Conservation (phyloP, 139 green algal genomes). For the Pleodorina starrii region DNA sequence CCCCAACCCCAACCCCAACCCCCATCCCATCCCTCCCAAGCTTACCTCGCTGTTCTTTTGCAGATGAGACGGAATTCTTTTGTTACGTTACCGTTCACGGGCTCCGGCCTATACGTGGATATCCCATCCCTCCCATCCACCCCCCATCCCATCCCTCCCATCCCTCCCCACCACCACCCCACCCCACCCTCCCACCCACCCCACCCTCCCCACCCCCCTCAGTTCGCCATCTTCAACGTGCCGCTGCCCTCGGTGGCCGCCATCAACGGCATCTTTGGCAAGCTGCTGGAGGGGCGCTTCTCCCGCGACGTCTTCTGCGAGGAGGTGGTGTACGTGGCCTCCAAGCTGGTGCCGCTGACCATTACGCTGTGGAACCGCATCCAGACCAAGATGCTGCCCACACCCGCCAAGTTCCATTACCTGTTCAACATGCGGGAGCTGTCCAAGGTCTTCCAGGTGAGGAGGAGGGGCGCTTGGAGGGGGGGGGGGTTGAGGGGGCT, state of each 20-base stretch:
- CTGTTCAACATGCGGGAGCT: constrained; percentile 97
- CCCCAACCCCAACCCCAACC: too few relatives aligned
- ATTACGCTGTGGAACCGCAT: constrained; percentile 87
- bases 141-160: too few relatives aligned
- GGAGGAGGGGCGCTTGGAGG: too few relatives aligned
- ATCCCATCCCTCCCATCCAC: too few relatives aligned
- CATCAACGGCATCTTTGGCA: constrained; percentile 95
- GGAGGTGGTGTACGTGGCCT: constrained; percentile 76
- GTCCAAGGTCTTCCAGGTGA: constrained; percentile 87
- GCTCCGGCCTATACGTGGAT: too few relatives aligned
- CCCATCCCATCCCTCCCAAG: too few relatives aligned
- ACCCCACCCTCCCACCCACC: too few relatives aligned
- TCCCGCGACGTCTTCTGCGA: constrained; percentile 69
- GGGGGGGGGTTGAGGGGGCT: too few relatives aligned
- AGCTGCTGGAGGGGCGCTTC: constrained; percentile 85
- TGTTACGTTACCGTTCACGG: too few relatives aligned
- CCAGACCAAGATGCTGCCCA: constrained; percentile 92
- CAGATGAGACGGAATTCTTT: too few relatives aligned
- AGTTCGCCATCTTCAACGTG: constrained; percentile 94
- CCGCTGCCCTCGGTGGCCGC: constrained; percentile 83
- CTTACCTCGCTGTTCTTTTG: too few relatives aligned
- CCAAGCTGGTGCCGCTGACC: constrained; percentile 87
- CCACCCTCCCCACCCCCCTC: constrained; percentile 33
- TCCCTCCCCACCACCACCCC: too few relatives aligned
- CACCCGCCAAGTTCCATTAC: constrained; percentile 97